Percentiles rank a stretch among this genome's conserved stretches.
Conservation (phyloP, 495 filamentous ascomycete species). For the Stereocaulon alpinum region DNA sequence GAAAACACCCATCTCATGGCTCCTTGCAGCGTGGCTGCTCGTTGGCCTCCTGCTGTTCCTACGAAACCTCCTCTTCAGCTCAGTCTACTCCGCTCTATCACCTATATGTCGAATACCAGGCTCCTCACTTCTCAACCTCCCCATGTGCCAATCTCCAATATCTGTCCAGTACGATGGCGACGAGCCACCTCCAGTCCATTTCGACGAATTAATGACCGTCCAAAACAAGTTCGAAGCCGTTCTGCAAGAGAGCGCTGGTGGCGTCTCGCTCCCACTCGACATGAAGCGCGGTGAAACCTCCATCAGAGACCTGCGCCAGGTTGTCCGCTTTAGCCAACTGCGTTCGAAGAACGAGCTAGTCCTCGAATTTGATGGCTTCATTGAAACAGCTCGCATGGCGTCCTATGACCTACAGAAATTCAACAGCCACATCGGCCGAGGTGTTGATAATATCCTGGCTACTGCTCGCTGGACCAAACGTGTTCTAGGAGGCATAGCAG, state of each 20-base stretch:
- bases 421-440: constrained; percentile 55
- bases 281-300: constrained; percentile 58
- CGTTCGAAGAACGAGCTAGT: constrained; percentile 48
- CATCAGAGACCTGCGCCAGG: constrained; percentile 56
- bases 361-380: constrained; percentile 56
- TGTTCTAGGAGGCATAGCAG: constrained; percentile 37
- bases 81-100: constrained; percentile 41
- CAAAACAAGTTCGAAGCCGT: constrained; percentile 58
- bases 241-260: constrained; percentile 46
- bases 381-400: constrained; percentile 46
- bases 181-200: constrained; percentile 39
- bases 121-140: constrained; percentile 42
- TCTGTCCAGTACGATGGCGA: constrained; percentile 16
- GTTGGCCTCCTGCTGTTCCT: constrained; percentile 39
- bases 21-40: constrained; percentile 42
- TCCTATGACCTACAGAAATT: constrained; percentile 52
- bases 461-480: constrained; percentile 56
- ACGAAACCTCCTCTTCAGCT: constrained; percentile 41
- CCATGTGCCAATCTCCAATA: constrained; percentile 43
- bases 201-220: constrained; percentile 54
- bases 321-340: constrained; percentile 44
- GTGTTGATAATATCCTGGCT: constrained; percentile 58
- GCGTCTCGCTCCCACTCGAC: constrained; percentile 51
- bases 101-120: constrained; percentile 58
- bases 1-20: constrained; percentile 44